Evolutionary conservation across 768 basidiomycete genomes (phyloP), one percentile per base, ranked within the genome.

Genomic region (Mycena metata): DNA sequence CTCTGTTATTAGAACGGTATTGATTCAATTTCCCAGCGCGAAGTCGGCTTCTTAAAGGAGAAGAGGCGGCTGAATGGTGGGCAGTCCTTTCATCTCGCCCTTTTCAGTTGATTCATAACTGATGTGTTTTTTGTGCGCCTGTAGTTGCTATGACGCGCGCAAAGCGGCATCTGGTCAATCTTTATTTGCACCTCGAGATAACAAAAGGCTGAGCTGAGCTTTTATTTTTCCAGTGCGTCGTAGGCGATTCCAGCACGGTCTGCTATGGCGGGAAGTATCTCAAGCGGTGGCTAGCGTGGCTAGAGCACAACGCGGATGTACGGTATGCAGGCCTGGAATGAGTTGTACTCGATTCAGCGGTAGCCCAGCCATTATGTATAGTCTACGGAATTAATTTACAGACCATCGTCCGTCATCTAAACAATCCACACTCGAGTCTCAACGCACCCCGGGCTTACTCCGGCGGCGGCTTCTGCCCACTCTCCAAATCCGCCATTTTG

Each of bases 41-140:
- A 97, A 72, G 95, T 99, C 2, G 97, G 97, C 0, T 99, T 99
- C 78, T 78, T 99, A 75, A 94, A 92, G 76, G 98, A 99, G 75
- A 93, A 95, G 72, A 85, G 98, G 52, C 83, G 98, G 42, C 81
- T 99, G 75, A 99, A 99, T 76, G 94, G 92, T 91, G 71, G 52
- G 85, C 60, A n/a, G 19, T 56, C 16, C 24, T 46, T 41, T 41
- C 49, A 71, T 43, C 69, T 52, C 64, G 36, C 70, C 59, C 63
- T n/a, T n/a, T n/a, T n/a, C n/a, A n/a, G n/a, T n/a, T n/a, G 51
- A 21, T 68, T 39, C 36, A 36, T n/a, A 43, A 36, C 42, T 59
- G 8, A 26, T 15, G 43, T 13, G 6, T 26, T n/a, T n/a, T n/a
- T n/a, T n/a, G 10, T 26, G 6, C 30, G n/a, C 21, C 59, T 61